Evolutionary conservation across 371 early-diverging fungal genomes (phyloP), one percentile per base, ranked within the genome.

Genomic region (Mucor piriformis): DNA sequence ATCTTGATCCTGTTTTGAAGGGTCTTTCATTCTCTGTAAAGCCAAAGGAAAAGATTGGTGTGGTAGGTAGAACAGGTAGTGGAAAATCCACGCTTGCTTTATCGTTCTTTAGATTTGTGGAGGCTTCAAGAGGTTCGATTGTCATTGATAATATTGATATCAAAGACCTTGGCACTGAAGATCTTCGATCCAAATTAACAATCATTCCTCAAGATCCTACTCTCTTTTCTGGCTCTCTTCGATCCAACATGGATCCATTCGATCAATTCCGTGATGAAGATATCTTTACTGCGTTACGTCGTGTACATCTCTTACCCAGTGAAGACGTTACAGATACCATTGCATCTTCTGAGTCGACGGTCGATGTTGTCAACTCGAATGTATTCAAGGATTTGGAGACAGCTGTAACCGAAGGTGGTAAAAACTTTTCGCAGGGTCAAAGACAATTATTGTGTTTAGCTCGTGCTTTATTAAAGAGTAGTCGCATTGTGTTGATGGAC

Each of bases 381-480:
- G 68, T 72, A 0, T 80, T 80, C 48, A 58, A 57, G 16, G 66
- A 74, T 43, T 57, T 80, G 6, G 44, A 51, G 0, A 68, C 74
- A 6, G 29, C 23, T 12, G 87, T 88, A 3, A 79, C 72, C 23
- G 87, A 86, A 62, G 85, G 85, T 10, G 95, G 95, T 52, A 81
- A 83, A 27, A 91, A 89, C 54, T 87, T 92, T 52, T 87, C 87
- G 15, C 88, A 92, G 54, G 96, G 96, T 11, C 90, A 95, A 66
- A 76, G 89, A 16, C 95, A 95, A 67, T 73, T 95, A 38, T 67
- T 96, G 20, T 88, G 91, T 59, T 79, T 95, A 35, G 90, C 91
- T 11, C 81, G 95, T 59, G 91, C 93, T 11, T 68, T 93, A 48
- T 63, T 94, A 23, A 71, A 75, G 27, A 67, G 76, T 23, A 69